These are phyloP conservation scores for Termitomyces sp. DNA, from an alignment of 768 basidiomycete species.

Conservation along the genomic window DNA sequence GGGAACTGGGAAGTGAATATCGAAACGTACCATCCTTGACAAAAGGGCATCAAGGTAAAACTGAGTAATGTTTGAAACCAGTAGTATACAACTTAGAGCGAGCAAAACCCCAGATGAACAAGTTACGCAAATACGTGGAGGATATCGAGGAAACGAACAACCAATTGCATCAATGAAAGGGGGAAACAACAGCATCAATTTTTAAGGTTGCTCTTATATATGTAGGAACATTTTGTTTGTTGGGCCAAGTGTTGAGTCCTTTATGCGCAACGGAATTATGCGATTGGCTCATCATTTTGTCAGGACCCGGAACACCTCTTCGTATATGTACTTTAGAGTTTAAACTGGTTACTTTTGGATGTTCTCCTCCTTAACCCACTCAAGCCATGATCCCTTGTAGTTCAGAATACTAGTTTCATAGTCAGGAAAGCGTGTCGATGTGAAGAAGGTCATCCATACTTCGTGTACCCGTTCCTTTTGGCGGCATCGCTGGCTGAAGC, in stretches of 20 bases:
- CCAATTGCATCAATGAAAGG: not conserved
- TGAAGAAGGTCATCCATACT: constrained; percentile 42
- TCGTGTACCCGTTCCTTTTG: constrained; percentile 74
- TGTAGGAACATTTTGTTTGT: constrained; percentile 5
- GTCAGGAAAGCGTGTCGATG: not conserved
- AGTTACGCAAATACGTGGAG: too few species aligned
- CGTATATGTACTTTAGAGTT: not conserved
- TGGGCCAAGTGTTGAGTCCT: constrained; percentile 35
- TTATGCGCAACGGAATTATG: constrained; percentile 44
- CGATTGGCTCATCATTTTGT: constrained; percentile 35
- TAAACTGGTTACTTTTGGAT: constrained; percentile 18
- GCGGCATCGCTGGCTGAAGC: constrained; percentile 80
- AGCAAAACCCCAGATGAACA: too few species aligned
- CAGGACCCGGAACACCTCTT: not conserved
- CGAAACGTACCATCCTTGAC: not conserved
- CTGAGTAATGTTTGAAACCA: not conserved
- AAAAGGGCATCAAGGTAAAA: not conserved
- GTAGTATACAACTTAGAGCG: not conserved
- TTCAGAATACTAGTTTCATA: constrained; percentile 51
- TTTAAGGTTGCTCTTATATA: not conserved
- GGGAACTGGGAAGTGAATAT: not conserved
- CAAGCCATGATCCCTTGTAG: constrained; percentile 86
- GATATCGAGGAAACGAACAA: not conserved
- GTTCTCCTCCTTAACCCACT: constrained; percentile 66
- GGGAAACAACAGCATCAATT: not conserved